Base-by-base conservation (phyloP, 2,329 filamentous ascomycete genomes). In the Bipolaris oryzae region DNA sequence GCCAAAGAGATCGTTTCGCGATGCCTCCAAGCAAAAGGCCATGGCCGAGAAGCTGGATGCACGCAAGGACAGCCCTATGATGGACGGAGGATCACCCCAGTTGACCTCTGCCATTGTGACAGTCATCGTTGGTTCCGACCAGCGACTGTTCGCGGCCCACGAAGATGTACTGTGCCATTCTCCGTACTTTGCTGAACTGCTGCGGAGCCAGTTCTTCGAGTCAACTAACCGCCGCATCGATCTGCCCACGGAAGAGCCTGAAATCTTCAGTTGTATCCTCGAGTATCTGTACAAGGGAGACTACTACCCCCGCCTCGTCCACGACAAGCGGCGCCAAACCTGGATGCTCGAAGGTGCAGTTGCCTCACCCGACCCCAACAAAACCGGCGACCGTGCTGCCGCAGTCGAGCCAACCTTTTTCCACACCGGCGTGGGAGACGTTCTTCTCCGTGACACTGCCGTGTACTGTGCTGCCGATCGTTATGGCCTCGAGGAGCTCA, bases 201-300 rank as follows among this genome's bases (percentile, higher is more conserved):
- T 92, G 72, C 87, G 86, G 71, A 86, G 85, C 74, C 86, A 89
- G 76, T 90, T 89, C 80, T 85, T 89, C 77, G 89, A 90, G 75
- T 84, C 80, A 63, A 77, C 79, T 79, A 81, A 87, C 84, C 87
- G 90, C 82, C 85, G 91, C 86, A 86, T 92, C 86, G 78, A 89
- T 86, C 82, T 90, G 82, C 82, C 89, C 85, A 83, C 85, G 68
- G 86, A 87, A 84, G 91, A 96, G 82, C 92, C 93, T 68, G 92
- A 96, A 82, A 86, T 96, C 77, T 91, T 97, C 79, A 96, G 92
- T 76, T 93, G 90, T 73, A 84, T 97, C 72, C 91, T 97, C 81
- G 93, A 97, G 82, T 97, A 93, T 78, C 87, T 97, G 67, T 97
- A 97, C 88, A 96, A 96, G 83, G 92, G 91, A 67, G 92, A 96